Evolutionary conservation across 805 yeast genomes (phyloP).

Genomic region (Starmera pachycereana): DNA sequence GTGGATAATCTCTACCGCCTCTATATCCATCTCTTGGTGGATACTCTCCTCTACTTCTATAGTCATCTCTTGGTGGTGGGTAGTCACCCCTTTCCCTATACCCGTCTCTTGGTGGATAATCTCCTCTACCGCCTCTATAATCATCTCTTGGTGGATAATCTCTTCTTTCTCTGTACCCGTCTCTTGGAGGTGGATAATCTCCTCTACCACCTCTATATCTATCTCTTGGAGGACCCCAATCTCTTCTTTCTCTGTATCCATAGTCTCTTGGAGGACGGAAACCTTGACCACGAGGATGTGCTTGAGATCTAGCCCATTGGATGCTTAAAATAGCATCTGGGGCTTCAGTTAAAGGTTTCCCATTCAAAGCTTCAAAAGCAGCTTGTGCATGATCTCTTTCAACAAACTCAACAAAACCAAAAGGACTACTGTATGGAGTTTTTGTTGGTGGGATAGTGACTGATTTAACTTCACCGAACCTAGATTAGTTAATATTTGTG

Average conservation of each 20-base stretch:
- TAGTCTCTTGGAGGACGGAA: conserved; percentile 12
- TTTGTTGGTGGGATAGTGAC: conserved; percentile 45
- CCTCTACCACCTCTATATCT: conserved; percentile 6
- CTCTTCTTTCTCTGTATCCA: conserved; percentile 7
- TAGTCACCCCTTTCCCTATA: conserved; percentile 1
- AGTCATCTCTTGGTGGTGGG: conserved; percentile 3
- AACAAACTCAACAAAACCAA: conserved; percentile 53
- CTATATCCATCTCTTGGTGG: conserved; percentile 11
- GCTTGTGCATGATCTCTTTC: conserved; percentile 41
- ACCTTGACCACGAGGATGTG: conserved; percentile 28
- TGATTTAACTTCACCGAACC: conserved; percentile 31
- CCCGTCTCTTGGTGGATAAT: conserved; percentile 6
- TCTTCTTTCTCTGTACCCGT: conserved; percentile 11
- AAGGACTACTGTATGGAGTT: conserved; percentile 46
- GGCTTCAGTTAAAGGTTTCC: conserved; percentile 34
- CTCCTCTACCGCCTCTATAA: conserved; percentile 4
- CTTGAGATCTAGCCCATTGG: conserved; percentile 47
- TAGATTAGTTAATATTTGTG: conserved; percentile 11
- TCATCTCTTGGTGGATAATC: conserved; percentile 5
- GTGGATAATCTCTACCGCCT: conserved; percentile 1
- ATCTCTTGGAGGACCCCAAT: conserved; percentile 9
- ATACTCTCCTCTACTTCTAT: conserved; percentile 3
- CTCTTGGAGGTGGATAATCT: conserved; percentile 7
- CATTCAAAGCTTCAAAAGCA: conserved; percentile 36
- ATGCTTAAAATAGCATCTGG: conserved; percentile 32